phyloP scores from a whole-genome alignment of 2,329 filamentous ascomycete species.

The Xylaria arbuscula region DNA sequence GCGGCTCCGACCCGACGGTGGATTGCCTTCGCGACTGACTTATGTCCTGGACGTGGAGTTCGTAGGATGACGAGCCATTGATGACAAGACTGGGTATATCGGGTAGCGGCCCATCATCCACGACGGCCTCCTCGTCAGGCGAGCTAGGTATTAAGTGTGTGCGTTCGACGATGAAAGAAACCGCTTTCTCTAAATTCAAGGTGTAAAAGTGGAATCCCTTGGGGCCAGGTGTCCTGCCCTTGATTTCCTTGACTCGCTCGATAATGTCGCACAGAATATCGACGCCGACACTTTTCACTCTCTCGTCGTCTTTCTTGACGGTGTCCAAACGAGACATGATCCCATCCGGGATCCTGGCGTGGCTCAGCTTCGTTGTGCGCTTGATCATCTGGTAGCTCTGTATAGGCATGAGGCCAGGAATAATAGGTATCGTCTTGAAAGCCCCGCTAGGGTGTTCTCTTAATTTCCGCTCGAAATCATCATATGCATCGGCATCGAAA shows the following conservation, averaged over 20 bases:
- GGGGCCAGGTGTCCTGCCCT: constrained; percentile 66
- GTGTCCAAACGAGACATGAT: constrained; percentile 77
- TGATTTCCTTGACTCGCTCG: constrained; percentile 76
- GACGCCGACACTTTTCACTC: constrained; percentile 82
- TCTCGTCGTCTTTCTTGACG: constrained; percentile 82
- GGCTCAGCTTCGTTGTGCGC: constrained; percentile 92
- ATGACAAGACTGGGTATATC: constrained; percentile 61
- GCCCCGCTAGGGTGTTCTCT: constrained; percentile 83
- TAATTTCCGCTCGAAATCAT: constrained; percentile 79
- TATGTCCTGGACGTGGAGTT: constrained; percentile 49
- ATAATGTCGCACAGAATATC: constrained; percentile 88
- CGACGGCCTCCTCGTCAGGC: constrained; percentile 61
- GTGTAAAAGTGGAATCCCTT: constrained; percentile 98
- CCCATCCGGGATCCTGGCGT: constrained; percentile 80
- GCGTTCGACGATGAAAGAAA: constrained; percentile 90
- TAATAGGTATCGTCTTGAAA: constrained; percentile 88
- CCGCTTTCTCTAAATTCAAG: constrained; percentile 93
- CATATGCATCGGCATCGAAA: constrained; percentile 88
- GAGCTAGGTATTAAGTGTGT: constrained; percentile 77
- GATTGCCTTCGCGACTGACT: constrained; percentile 69
- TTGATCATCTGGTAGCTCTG: constrained; percentile 97
- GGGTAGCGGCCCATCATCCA: constrained; percentile 58
- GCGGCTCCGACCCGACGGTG: constrained; percentile 83
- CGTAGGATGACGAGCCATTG: constrained; percentile 58
- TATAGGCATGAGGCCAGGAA: constrained; percentile 96